Conservation (phyloP, 106 monocot species). For the Chionographis japonica region DNA sequence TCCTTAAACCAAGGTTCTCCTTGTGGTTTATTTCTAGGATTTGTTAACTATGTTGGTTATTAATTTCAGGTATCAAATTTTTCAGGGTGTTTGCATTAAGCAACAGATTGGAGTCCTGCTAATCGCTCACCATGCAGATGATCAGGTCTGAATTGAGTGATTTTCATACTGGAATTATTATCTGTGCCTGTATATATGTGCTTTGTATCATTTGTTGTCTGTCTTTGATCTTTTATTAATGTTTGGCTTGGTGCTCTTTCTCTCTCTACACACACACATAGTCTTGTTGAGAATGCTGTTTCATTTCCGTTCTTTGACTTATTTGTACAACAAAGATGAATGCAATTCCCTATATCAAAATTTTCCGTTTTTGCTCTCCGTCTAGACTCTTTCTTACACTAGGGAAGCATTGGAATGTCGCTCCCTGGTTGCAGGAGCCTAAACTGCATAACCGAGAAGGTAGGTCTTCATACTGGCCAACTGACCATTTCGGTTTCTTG, state of each 20-base stretch:
- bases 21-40: background rate
- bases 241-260: background rate
- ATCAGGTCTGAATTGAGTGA: conserved; percentile 50
- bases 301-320: too few species aligned
- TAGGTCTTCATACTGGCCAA: too few species aligned
- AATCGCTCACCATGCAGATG: conserved; percentile 93
- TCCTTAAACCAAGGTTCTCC: background rate
- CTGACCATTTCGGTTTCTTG: too few species aligned
- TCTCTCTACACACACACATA: too few species aligned
- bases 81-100: conserved; percentile 60
- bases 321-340: too few species aligned
- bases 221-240: background rate
- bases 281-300: too few species aligned
- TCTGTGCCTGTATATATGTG: background rate
- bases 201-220: background rate
- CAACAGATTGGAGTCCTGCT: conserved; percentile 70
- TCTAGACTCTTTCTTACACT: too few species aligned
- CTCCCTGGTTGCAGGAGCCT: too few species aligned
- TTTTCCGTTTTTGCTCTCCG: too few species aligned
- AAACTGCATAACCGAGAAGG: too few species aligned
- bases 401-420: too few species aligned
- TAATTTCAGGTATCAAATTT: conserved; percentile 74
- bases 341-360: too few species aligned
- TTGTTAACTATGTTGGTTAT: conserved; percentile 6
- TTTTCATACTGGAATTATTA: background rate